Evolutionary conservation across 441 rosid genomes (phyloP), one percentile per base, ranked within the genome.

Genomic region (Corymbia calophylla): DNA sequence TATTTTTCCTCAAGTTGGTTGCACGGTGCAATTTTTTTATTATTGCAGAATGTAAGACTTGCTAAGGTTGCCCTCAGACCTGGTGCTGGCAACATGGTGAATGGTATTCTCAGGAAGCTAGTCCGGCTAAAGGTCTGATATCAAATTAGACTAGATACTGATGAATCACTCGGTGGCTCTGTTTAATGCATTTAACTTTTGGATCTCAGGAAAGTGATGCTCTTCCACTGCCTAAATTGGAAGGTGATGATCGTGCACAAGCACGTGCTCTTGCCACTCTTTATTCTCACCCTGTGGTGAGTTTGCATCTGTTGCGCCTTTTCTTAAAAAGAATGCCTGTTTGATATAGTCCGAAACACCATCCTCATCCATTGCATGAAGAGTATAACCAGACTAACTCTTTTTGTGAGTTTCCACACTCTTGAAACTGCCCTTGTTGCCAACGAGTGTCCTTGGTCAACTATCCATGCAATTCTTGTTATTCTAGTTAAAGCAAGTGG

Each of bases 1-100:
- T 53, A 51, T 58, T 39, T n/a, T 87, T 56, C n/a, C 51, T 87
- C 68, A 25, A 87, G 60, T 89, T 48, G 84, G 58, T 90, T 87
- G 55, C 25, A 32, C 87, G 90, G 89, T 62, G 70, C 39, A 62
- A 58, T n/a, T 87, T 31, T 88, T 86, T 90, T 85, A 21, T 89
- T 25, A 51, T 14, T 92, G 87, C 94, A 98, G 99, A 98, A 98
- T 89, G 99, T 98, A 90, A 94, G 93, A 92, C 99, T 98, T 89
- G 99, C 99, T 85, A 98, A 96, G 94, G 93, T 96, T 91, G 95
- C 99, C 84, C 98, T 98, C 64, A 95, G 99, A 93, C 98, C 98
- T 80, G 99, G 99, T 92, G 99, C 99, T 88, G 99, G 99, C 89
- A 96, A 95, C 94, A 84, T 98, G 96, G 99, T 98, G 86, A 98